These are phyloP conservation scores for Podaxis sp. DNA, from an alignment of 768 basidiomycete species.

Conservation along the genomic window DNA sequence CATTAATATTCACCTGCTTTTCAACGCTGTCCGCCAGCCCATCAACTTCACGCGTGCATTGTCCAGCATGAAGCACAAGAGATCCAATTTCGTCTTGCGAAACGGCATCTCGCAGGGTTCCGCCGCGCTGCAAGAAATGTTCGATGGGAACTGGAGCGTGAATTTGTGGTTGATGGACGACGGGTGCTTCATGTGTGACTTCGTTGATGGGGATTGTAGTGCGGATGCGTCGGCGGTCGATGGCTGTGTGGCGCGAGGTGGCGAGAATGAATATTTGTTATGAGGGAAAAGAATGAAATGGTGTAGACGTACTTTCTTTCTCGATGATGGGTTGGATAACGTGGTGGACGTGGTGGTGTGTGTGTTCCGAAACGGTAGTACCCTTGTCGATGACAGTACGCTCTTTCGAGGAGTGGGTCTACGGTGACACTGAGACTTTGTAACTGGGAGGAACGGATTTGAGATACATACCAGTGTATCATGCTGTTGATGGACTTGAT, in stretches of 20 bases:
- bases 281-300: neutral
- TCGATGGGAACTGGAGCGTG: constrained; percentile 29
- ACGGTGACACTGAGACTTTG: neutral
- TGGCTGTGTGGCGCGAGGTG: constrained; percentile 16
- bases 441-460: neutral
- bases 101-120: constrained; percentile 14
- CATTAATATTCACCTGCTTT: constrained; percentile 15
- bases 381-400: constrained; percentile 29
- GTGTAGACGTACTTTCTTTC: constrained; percentile 28
- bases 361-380: constrained; percentile 23
- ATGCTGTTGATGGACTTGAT: constrained; percentile 22
- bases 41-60: constrained; percentile 21
- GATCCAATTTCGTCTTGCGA: constrained; percentile 16
- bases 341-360: constrained; percentile 33
- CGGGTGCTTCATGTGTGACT: constrained; percentile 31
- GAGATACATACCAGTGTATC: constrained; percentile 21
- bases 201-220: constrained; percentile 32
- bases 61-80: constrained; percentile 18
- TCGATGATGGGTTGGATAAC: constrained; percentile 34
- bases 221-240: constrained; percentile 25
- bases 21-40: constrained; percentile 20
- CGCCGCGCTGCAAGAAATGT: constrained; percentile 25
- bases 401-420: constrained; percentile 23
- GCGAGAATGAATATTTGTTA: neutral
- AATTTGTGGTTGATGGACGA: constrained; percentile 30